phyloP scores from a whole-genome alignment of 2,329 filamentous ascomycete genomes.

The Paracoccidioides brasiliensis region DNA sequence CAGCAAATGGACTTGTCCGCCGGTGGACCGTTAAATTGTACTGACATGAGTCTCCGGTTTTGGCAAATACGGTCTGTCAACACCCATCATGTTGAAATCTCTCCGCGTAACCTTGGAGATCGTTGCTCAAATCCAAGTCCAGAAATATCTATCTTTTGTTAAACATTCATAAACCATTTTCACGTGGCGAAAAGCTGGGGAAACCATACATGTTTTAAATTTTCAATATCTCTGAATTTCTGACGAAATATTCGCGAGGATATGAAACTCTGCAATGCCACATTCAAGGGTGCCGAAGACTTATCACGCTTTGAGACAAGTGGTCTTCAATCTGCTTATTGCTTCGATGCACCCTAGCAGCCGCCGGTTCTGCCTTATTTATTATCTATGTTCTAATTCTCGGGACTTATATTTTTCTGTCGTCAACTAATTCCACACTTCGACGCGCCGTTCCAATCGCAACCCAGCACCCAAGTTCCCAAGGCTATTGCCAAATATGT shows the following conservation, averaged over 20 bases:
- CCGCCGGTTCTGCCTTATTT: neutral
- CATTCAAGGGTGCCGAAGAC: neutral
- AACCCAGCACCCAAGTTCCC: too few relatives aligned
- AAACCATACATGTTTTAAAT: too few relatives aligned
- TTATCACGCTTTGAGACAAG: too few relatives aligned
- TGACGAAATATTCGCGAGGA: too few relatives aligned
- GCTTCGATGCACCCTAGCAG: neutral
- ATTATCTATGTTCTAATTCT: too few relatives aligned
- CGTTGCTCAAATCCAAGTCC: neutral
- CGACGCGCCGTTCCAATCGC: too few relatives aligned
- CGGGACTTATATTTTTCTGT: too few relatives aligned
- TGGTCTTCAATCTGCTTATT: neutral
- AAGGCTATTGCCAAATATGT: too few relatives aligned
- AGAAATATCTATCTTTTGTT: neutral
- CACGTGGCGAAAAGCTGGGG: neutral
- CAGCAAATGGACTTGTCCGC: neutral
- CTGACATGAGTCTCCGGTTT: neutral
- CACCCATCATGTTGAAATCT: neutral
- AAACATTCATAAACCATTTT: neutral
- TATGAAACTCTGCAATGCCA: neutral
- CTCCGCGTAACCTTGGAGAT: neutral
- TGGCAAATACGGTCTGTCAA: neutral
- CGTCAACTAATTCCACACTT: too few relatives aligned
- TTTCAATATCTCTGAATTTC: neutral
- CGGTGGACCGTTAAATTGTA: neutral